Evolutionary conservation across 306 rosid genomes (phyloP).

Genomic region (Prunus campanulata): DNA sequence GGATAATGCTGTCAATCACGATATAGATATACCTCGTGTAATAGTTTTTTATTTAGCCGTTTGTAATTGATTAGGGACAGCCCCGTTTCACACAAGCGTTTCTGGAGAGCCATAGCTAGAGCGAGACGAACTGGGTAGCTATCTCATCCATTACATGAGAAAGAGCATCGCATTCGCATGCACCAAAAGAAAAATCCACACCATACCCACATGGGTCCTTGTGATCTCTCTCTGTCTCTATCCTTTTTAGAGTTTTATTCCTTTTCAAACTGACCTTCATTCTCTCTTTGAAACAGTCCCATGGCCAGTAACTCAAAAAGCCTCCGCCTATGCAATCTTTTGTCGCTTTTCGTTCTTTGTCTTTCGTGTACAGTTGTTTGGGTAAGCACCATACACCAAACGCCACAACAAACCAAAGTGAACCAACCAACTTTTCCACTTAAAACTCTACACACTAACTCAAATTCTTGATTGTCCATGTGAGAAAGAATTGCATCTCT

Average conservation of each 20-base stretch:
- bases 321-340: background rate
- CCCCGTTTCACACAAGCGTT: no score
- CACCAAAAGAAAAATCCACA: background rate
- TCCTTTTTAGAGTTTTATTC: constrained; percentile 25
- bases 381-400: constrained; percentile 11
- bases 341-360: constrained; percentile 13
- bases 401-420: constrained; percentile 12
- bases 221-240: constrained; percentile 28
- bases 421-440: constrained; percentile 27
- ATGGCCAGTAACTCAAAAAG: background rate
- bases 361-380: constrained; percentile 9
- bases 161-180: no score
- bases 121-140: no score
- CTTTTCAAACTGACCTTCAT: constrained; percentile 18
- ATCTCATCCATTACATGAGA: no score
- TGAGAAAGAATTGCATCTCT: background rate
- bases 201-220: constrained; percentile 25
- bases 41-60: no score
- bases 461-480: background rate
- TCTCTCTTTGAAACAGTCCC: constrained; percentile 8
- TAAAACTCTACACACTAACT: no score
- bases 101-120: no score
- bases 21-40: rapidly evolving
- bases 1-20: rapidly evolving
- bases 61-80: no score